phyloP scores from a whole-genome alignment of 495 filamentous ascomycete genomes.

The Neurospora sp. region DNA sequence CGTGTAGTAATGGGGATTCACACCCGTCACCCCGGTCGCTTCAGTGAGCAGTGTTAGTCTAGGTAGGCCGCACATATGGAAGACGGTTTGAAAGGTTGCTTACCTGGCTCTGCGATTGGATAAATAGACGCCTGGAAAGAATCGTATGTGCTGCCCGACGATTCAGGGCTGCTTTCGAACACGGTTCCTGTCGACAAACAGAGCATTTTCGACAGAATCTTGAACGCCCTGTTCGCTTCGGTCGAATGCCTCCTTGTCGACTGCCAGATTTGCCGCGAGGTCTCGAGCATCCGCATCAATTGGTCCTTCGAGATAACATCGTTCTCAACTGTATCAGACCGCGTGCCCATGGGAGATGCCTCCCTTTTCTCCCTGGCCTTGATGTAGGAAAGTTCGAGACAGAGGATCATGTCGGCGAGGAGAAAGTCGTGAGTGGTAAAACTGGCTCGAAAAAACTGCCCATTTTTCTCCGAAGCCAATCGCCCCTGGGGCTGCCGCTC shows the following conservation, averaged over 20 bases:
- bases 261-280: slow-evolving; percentile 19
- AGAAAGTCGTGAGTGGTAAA: slow-evolving; percentile 27
- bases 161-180: slow-evolving; percentile 12
- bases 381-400: slow-evolving; percentile 21
- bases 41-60: not conserved
- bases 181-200: slow-evolving; percentile 12
- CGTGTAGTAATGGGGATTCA: not conserved
- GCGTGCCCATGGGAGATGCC: not conserved
- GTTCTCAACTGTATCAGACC: not conserved
- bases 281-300: slow-evolving; percentile 15
- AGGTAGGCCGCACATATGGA: not conserved
- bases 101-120: not conserved
- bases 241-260: slow-evolving; percentile 5
- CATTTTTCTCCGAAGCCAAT: slow-evolving; percentile 12
- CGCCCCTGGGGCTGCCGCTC: slow-evolving; percentile 26
- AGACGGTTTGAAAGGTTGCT: not conserved
- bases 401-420: slow-evolving; percentile 31
- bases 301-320: slow-evolving; percentile 14
- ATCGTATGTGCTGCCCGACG: not conserved
- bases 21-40: not conserved
- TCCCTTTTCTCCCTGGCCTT: slow-evolving; percentile 10
- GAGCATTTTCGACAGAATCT: slow-evolving; percentile 21
- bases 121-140: not conserved
- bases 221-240: slow-evolving; percentile 19
- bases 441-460: slow-evolving; percentile 22